Evolutionary conservation across 106 monocot species (phyloP).

Genomic region (Alisma plantagoaquatica): DNA sequence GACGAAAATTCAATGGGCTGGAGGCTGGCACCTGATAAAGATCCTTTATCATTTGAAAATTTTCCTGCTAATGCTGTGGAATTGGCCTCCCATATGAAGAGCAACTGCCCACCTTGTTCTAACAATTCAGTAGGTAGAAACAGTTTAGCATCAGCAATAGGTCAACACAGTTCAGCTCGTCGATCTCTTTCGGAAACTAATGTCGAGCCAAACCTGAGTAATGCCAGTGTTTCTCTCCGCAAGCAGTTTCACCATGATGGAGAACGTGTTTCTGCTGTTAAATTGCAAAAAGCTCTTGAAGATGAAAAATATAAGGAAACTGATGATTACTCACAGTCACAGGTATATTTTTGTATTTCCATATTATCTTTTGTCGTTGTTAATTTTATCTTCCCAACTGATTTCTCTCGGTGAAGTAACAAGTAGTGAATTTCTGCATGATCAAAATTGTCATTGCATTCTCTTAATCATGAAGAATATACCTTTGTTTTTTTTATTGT

Average conservation of each 20-base stretch:
- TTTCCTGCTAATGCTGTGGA: conserved; percentile 22
- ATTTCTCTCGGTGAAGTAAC: too few relatives aligned
- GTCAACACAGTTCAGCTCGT: conserved; percentile 56
- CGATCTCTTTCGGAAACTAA: conserved; percentile 75
- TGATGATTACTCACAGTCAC: conserved; percentile 29
- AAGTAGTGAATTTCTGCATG: too few relatives aligned
- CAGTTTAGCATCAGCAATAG: conserved; percentile 44
- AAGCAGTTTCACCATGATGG: conserved; percentile 74
- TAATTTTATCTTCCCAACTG: too few relatives aligned
- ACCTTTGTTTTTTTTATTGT: too few relatives aligned
- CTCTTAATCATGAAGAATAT: too few relatives aligned
- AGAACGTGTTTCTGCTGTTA: conserved; percentile 31
- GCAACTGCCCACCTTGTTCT: conserved; percentile 15
- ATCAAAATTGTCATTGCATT: too few relatives aligned
- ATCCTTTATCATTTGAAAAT: conserved; percentile 41
- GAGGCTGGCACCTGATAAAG: conserved; percentile 49
- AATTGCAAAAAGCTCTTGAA: conserved; percentile 41
- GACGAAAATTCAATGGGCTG: conserved; percentile 61
- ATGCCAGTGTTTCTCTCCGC: conserved; percentile 48
- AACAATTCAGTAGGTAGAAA: conserved; percentile 25
- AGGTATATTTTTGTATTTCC: neutral
- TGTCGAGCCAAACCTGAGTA: conserved; percentile 21
- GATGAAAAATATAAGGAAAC: conserved; percentile 40
- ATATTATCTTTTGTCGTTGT: neutral
- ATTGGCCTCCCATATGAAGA: conserved; percentile 36